These are phyloP conservation scores for Cercospora berteroae DNA, from an alignment of 2,329 filamentous ascomycete species.

Conservation along the genomic window DNA sequence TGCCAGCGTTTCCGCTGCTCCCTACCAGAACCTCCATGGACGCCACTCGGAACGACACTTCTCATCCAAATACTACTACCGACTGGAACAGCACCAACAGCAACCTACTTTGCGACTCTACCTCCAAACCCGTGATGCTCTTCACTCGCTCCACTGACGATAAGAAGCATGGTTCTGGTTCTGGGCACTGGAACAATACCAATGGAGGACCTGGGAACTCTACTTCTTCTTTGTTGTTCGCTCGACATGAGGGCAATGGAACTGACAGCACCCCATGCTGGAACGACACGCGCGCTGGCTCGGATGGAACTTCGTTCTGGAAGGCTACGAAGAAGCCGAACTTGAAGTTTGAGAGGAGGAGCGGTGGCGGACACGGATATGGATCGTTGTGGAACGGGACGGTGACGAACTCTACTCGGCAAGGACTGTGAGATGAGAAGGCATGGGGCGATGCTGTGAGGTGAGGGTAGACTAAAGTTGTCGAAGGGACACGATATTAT, in stretches of 20 bases:
- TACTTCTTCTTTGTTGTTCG: not conserved
- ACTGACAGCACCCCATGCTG: not conserved
- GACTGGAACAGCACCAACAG: not conserved
- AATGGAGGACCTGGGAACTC: not conserved
- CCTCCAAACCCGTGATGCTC: not conserved
- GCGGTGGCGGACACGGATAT: not conserved
- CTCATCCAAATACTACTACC: not conserved
- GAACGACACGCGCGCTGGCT: not conserved
- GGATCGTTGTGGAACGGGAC: not conserved
- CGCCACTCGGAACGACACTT: not conserved
- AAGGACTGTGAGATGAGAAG: too few relatives aligned
- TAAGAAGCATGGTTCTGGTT: not conserved
- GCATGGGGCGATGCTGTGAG: too few relatives aligned
- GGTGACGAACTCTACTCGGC: not conserved
- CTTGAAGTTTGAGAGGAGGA: not conserved
- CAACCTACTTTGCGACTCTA: not conserved
- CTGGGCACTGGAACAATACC: not conserved
- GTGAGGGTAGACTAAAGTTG: too few relatives aligned
- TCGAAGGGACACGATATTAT: too few relatives aligned
- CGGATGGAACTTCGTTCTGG: not conserved
- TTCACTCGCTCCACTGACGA: not conserved
- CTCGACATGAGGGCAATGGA: not conserved
- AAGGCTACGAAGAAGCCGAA: not conserved
- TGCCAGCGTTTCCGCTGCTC: not conserved
- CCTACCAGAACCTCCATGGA: not conserved